A percentile compares a stretch with the other conserved stretches of the same genome.
These are phyloP conservation scores for Chrysoporthe austroafricana DNA, from an alignment of 2,329 filamentous ascomycete genomes.

Conservation along the genomic window DNA sequence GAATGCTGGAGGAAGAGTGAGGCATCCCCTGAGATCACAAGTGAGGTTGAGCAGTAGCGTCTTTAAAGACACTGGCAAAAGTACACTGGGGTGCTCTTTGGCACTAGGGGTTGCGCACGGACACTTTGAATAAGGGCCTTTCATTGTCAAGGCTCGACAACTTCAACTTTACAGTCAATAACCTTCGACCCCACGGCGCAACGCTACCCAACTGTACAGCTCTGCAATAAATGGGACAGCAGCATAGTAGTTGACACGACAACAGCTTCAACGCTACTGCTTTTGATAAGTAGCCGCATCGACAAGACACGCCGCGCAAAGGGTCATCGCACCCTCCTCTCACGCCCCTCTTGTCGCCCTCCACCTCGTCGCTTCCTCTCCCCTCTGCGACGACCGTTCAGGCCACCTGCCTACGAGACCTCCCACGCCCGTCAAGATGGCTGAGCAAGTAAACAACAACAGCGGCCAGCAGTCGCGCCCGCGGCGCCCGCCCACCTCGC, in stretches of 20 bases:
- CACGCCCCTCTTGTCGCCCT: background rate
- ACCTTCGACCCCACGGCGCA: background rate
- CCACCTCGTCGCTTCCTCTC: slow-evolving; percentile 18
- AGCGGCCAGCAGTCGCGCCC: slow-evolving; percentile 21
- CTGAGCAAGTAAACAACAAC: slow-evolving; percentile 9
- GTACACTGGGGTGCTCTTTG: background rate
- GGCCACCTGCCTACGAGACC: background rate
- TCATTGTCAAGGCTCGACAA: background rate
- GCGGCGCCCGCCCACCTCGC: slow-evolving; percentile 56
- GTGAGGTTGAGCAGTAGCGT: slow-evolving; percentile 13
- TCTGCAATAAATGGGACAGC: background rate
- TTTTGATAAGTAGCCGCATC: background rate
- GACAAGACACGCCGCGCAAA: background rate
- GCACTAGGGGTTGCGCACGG: background rate
- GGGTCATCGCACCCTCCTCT: slow-evolving; percentile 20
- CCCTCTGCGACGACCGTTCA: slow-evolving; percentile 5
- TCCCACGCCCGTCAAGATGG: background rate
- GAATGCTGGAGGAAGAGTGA: background rate
- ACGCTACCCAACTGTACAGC: background rate
- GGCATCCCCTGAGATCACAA: background rate
- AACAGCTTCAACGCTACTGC: background rate
- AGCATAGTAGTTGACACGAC: background rate
- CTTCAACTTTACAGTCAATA: background rate
- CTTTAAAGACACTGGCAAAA: slow-evolving; percentile 4
- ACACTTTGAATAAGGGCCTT: background rate